These are phyloP conservation scores for Cucumis sativus DNA, from an alignment of 306 rosid genomes.

Conservation along the genomic window Cucumber_9930_V3 NC_026658.2:3114001-3114500, in stretches of 20 bases:
- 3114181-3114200: not conserved
- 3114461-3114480: not conserved
- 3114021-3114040: not conserved
- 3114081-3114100: not conserved
- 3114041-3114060: not conserved
- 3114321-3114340: not conserved
- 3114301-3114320: slow-evolving; percentile 62
- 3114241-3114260: slow-evolving; percentile 94
- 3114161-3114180: not conserved
- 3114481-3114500: not conserved
- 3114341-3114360: not conserved
- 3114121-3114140: not conserved
- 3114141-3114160: not conserved
- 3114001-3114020: not conserved
- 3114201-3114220: slow-evolving; percentile 24
- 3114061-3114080: not conserved
- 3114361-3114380: not conserved
- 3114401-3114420: not conserved
- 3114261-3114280: slow-evolving; percentile 92
- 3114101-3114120: not conserved
- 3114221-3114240: slow-evolving; percentile 97
- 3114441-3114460: not conserved
- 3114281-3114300: slow-evolving; percentile 98
- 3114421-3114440: not conserved
- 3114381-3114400: not conserved